These are phyloP conservation scores for Castanea mollissima DNA, from an alignment of 306 rosid genomes.

Conservation along the genomic window DNA sequence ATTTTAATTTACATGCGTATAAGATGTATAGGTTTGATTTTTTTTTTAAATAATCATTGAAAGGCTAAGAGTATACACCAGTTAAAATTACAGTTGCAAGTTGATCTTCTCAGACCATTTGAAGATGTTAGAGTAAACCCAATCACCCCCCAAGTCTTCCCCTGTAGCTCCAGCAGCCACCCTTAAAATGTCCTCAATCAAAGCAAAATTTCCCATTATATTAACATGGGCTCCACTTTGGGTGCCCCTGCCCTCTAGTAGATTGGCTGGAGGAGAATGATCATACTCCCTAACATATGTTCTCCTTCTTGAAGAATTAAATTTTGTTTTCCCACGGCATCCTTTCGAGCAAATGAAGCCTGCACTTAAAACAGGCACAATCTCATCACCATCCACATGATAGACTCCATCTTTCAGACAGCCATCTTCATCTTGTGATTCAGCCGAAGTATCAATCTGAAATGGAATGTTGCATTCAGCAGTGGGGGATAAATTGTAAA, in stretches of 20 bases:
- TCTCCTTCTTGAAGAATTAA: constrained; percentile 62
- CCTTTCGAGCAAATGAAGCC: constrained; percentile 88
- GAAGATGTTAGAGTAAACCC: constrained; percentile 59
- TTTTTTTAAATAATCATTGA: background rate
- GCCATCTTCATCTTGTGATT: constrained; percentile 38
- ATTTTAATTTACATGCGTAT: too few relatives aligned
- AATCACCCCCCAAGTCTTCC: constrained; percentile 77
- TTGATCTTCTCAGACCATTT: constrained; percentile 76
- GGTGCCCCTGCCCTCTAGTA: constrained; percentile 79
- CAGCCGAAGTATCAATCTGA: constrained; percentile 59
- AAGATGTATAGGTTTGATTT: too few relatives aligned
- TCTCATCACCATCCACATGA: constrained; percentile 77
- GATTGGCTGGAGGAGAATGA: constrained; percentile 75
- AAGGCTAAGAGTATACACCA: background rate
- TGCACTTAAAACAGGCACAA: constrained; percentile 79
- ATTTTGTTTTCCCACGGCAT: constrained; percentile 79
- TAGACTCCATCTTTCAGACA: constrained; percentile 73
- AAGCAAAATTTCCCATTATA: constrained; percentile 84
- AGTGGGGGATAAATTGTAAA: constrained; percentile 58
- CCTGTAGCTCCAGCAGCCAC: constrained; percentile 80
- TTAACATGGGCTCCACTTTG: constrained; percentile 90
- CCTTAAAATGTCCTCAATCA: constrained; percentile 74
- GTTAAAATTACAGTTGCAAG: constrained; percentile 36
- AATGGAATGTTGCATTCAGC: constrained; percentile 82
- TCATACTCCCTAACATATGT: constrained; percentile 63